Evolutionary conservation across 768 basidiomycete genomes (phyloP), one percentile per base, ranked within the genome.

Genomic region (Kwoniella mangroviensis): DNA sequence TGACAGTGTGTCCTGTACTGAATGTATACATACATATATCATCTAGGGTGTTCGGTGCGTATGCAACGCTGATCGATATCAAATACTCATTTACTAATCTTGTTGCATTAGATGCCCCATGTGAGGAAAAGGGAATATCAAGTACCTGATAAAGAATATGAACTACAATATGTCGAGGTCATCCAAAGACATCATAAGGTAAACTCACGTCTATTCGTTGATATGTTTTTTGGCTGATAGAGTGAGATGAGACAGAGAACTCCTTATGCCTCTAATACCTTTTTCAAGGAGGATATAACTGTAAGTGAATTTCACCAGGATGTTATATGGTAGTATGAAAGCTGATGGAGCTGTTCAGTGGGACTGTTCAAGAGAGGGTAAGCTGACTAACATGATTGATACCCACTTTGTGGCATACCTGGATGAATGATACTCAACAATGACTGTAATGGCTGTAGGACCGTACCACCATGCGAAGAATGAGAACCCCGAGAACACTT

Each of bases 111-210:
- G 58, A 79, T 79, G 77, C 77, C 77, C 17, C 77, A 79, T 58
- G 75, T 79, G 19, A 58, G 77, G 34, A 53, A 49, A 24, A 57
- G 42, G 41, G 78, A 79, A 63, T 76, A 79, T 67, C 24, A 55
- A 49, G 51, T 57, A 0, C 73, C 70, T 2, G 60, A 68, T 3
- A 34, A 57, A 21, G 73, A 73, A 3, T 76, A 76, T 40, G 42
- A 69, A 34, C 67, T 79, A 6, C 43, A 76, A 43, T 79, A 79
- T 49, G 70, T 79, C 63, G 78, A 79, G 63, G 70, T 79, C 19
- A 75, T 79, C 34, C 75, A 79, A 43, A 53, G 78, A 41, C 78
- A 79, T 63, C 73, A 76, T 68, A 79, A 78, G 69, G 68, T 72
- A 13, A 57, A 63, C 69, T 21, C 41, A 41, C 13, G 15, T 26